Evolutionary conservation across 768 basidiomycete genomes (phyloP).

Genomic region (Termitomyces sp.): DNA sequence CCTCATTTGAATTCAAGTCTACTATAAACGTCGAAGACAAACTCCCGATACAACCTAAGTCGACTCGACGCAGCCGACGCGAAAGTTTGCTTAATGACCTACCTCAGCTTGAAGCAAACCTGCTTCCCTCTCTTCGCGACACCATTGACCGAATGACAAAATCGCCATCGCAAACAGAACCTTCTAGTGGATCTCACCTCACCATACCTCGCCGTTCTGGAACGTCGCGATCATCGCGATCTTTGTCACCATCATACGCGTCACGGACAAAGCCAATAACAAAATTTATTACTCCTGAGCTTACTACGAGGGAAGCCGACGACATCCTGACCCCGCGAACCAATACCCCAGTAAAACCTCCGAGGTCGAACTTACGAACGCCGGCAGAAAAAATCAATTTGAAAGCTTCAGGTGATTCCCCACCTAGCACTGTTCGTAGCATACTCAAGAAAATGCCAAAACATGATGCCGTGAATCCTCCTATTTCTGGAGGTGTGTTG

Average conservation of each 20-base stretch:
- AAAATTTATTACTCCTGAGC: conserved; percentile 6
- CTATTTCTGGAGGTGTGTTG: conserved; percentile 9
- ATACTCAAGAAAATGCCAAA: conserved; percentile 18
- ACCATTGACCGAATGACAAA: conserved; percentile 75
- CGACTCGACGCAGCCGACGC: conserved; percentile 21
- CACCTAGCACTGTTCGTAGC: conserved; percentile 28
- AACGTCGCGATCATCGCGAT: conserved; percentile 6
- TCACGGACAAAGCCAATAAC: conserved; percentile 1
- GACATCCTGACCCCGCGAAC: conserved; percentile 24
- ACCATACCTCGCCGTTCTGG: conserved; percentile 6
- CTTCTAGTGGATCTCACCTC: conserved; percentile 8
- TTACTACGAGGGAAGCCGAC: background rate
- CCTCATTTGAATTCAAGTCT: conserved; percentile 28
- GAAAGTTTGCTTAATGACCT: conserved; percentile 49
- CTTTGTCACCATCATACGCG: conserved; percentile 12
- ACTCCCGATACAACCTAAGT: conserved; percentile 8
- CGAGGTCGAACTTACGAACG: conserved; percentile 37
- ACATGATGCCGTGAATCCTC: background rate
- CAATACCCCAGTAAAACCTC: conserved; percentile 29
- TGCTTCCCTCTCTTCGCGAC: conserved; percentile 68
- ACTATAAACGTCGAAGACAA: conserved; percentile 9
- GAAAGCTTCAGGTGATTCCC: conserved; percentile 8
- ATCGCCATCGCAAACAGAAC: conserved; percentile 33
- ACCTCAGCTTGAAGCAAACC: conserved; percentile 57
- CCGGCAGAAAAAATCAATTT: conserved; percentile 28